Evolutionary conservation across 2,329 filamentous ascomycete species (phyloP), one percentile per base, ranked within the genome.

Genomic region (Ophiostoma montium): DNA sequence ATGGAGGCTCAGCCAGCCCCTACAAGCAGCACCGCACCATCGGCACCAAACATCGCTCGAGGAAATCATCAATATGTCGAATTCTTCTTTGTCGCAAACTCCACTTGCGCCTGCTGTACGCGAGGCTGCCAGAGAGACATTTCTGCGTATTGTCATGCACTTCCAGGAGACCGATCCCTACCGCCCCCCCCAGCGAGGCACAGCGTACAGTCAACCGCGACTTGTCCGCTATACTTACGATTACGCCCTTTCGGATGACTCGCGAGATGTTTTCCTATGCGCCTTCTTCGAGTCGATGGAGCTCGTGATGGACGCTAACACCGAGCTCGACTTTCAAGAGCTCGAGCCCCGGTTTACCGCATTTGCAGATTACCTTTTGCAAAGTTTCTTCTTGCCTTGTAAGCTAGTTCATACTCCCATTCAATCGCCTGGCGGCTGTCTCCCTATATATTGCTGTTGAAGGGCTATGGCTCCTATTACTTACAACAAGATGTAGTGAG

Each of bases 351-450:
- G 32, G 42, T 54, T 60, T 27, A 52, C 49, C 41, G 53, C 39
- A 33, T 61, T 61, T 52, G 57, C 57, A 21, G 55, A 57, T 13
- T 54, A 58, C 35, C 51, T 61, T 6, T 43, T 61, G 4, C 49
- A 59, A 49, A 56, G 57, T 46, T 61, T 61, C 47, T 62, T 60
- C 50, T 38, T 59, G 3, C 57, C 57, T 32, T 51, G 56, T 58
- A 53, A 9, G 8, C n/a, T 23, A 9, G 2, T 39, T 52, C n/a
- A 16, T 38, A 11, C 31, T 43, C 15, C 13, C 3, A 15, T 33
- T 9, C 16, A n/a, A n/a, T n/a, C n/a, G n/a, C n/a, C n/a, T n/a
- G n/a, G n/a, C n/a, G n/a, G n/a, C n/a, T n/a, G n/a, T n/a, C n/a
- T n/a, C n/a, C n/a, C n/a, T n/a, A n/a, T n/a, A n/a, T n/a, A n/a